Evolutionary conservation across 345 rosid genomes (phyloP), one percentile per base, ranked within the genome.

Genomic region (Conringia planisiliqua): DNA sequence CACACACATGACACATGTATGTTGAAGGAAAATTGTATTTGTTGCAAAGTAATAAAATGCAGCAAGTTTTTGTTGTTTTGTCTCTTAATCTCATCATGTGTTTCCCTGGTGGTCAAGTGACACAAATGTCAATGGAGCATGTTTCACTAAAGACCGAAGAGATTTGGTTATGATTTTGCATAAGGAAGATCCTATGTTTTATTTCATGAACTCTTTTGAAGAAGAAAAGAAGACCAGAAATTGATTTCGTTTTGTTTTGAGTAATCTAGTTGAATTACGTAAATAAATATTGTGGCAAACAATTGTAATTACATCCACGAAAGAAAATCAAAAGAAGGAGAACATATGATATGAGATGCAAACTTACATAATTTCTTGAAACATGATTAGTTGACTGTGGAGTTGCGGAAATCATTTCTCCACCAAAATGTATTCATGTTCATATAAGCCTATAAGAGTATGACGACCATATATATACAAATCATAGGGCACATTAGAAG

Each of bases 401-500:
- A 68, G 43, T 48, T 59, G 51, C 16, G 24, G 18, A 30, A 30
- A 60, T 58, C 11, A 75, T 51, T 67, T 33, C n/a, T 74, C 36
- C 46, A 58, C 73, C 61, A 38, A 47, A 6, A 36, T 74, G 66
- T 47, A 17, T 66, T 26, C 66, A 66, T 66, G 72, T 13, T 57
- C 17, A 62, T 62, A 50, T 62, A 39, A 61, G 69, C 69, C 76
- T 72, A 72, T 62, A 30, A 63, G 56, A 62, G 6, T 54, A 54
- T 54, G 64, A 40, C 76, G 62, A 52, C 70, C 24, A 17, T 39
- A 44, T 26, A 50, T 35, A 51, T 29, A 52, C 35, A 63, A 52
- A 62, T 40, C 44, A 72, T 72, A 72, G 43, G 32, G 55, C 10
- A 72, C 77, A 72, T n/a, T 33, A 44, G 29, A 22, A 22, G 65